phyloP scores from a whole-genome alignment of 1,284 basidiomycete species.

The Cutaneotrichosporon cavernicola region DNA sequence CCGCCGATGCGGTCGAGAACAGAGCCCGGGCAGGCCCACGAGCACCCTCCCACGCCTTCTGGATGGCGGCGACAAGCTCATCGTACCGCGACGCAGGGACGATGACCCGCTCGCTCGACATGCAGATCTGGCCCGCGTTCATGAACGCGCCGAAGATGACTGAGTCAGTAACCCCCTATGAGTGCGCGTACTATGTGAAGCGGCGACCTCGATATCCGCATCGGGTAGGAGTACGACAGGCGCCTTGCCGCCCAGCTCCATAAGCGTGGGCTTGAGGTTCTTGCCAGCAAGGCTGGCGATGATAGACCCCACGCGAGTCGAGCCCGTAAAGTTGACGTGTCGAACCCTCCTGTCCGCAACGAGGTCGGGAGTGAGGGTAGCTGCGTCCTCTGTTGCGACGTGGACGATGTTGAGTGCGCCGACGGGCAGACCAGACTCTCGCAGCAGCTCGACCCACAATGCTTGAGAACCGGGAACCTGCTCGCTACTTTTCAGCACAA shows the following conservation, averaged over 20 bases:
- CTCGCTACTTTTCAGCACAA: slow-evolving; percentile 64
- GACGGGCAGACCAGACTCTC: slow-evolving; percentile 60
- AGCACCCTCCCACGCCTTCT: slow-evolving; percentile 38
- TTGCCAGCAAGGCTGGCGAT: slow-evolving; percentile 49
- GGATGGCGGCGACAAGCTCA: slow-evolving; percentile 51
- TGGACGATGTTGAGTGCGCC: slow-evolving; percentile 64
- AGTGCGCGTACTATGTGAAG: slow-evolving; percentile 39
- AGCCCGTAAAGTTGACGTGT: slow-evolving; percentile 55
- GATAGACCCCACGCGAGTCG: slow-evolving; percentile 52
- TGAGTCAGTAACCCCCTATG: slow-evolving; percentile 22
- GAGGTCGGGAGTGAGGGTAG: slow-evolving; percentile 57
- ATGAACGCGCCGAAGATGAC: slow-evolving; percentile 63
- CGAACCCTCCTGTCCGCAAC: slow-evolving; percentile 60
- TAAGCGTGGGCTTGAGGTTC: slow-evolving; percentile 51
- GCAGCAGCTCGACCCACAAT: slow-evolving; percentile 55
- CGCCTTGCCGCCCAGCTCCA: slow-evolving; percentile 56
- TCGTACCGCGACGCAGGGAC: slow-evolving; percentile 54
- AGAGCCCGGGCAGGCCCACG: slow-evolving; percentile 43
- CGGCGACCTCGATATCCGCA: slow-evolving; percentile 62
- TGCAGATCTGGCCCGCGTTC: slow-evolving; percentile 68
- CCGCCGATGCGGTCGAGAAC: slow-evolving; percentile 59
- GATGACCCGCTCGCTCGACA: slow-evolving; percentile 68
- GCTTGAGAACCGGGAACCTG: slow-evolving; percentile 59
- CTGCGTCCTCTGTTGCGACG: slow-evolving; percentile 56
- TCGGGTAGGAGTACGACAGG: slow-evolving; percentile 60